Evolutionary conservation across 441 rosid species (phyloP).

Genomic region (Populus tomentosa): DNA sequence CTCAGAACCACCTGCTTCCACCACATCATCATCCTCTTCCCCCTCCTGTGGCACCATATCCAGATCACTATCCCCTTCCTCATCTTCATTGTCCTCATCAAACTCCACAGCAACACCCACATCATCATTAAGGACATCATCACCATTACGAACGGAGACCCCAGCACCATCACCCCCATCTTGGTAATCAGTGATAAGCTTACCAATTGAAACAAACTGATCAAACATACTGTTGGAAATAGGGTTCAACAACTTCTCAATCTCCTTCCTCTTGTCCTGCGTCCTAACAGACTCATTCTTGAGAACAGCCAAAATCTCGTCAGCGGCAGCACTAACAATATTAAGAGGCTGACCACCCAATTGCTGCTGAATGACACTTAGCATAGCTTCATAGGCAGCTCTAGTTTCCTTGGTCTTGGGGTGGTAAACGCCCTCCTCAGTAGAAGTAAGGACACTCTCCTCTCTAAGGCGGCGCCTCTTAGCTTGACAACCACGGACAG

Average conservation of each 20-base stretch:
- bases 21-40: conserved; percentile 72
- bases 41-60: conserved; percentile 64
- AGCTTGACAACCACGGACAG: conserved; percentile 41
- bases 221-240: conserved; percentile 48
- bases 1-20: conserved; percentile 46
- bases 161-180: conserved; percentile 60
- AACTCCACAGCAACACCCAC: conserved; percentile 92
- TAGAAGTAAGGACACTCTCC: conserved; percentile 67
- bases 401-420: conserved; percentile 90
- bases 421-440: conserved; percentile 85
- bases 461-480: conserved; percentile 62
- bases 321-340: conserved; percentile 80
- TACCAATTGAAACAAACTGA: conserved; percentile 74
- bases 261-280: conserved; percentile 78
- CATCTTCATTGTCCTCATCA: conserved; percentile 76
- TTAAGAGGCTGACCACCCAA: conserved; percentile 85
- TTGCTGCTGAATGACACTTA: conserved; percentile 81
- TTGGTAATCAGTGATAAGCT: conserved; percentile 79
- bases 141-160: conserved; percentile 45
- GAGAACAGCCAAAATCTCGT: conserved; percentile 87
- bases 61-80: conserved; percentile 86
- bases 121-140: conserved; percentile 79
- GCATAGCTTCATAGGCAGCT: conserved; percentile 94
- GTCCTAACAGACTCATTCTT: conserved; percentile 61
- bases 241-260: conserved; percentile 71